These are phyloP conservation scores for Clitopilus hobsonii DNA, from an alignment of 768 basidiomycete genomes.

Conservation along the genomic window DNA sequence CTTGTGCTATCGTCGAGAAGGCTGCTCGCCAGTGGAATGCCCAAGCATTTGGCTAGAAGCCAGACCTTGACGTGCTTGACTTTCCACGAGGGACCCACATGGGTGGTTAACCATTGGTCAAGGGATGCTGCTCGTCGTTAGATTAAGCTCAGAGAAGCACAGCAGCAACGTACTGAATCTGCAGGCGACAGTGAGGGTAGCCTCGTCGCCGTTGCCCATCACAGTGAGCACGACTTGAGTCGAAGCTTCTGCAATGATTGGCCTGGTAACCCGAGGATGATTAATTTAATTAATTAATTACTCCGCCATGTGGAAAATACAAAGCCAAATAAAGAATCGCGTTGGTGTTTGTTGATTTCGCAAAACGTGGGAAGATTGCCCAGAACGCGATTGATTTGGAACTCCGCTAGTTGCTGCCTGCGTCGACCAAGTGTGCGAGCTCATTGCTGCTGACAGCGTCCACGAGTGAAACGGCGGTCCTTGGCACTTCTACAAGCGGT, in stretches of 20 bases:
- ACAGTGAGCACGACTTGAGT: not conserved
- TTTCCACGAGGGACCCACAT: constrained; percentile 56
- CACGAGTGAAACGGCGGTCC: not conserved
- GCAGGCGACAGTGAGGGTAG: constrained; percentile 42
- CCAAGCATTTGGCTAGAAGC: constrained; percentile 53
- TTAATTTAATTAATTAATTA: not conserved
- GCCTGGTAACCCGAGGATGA: not conserved
- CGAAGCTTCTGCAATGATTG: not conserved
- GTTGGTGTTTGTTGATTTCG: constrained; percentile 1
- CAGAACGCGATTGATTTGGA: not conserved
- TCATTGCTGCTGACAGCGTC: not conserved
- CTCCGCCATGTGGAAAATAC: not conserved
- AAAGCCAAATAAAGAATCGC: not conserved
- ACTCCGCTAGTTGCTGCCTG: not conserved
- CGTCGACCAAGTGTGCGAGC: not conserved
- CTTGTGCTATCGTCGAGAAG: not conserved
- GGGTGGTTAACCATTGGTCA: constrained; percentile 78
- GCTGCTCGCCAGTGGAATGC: constrained; percentile 23
- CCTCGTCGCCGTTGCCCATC: not conserved
- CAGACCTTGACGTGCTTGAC: constrained; percentile 59
- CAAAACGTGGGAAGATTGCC: not conserved
- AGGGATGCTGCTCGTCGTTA: constrained; percentile 45
- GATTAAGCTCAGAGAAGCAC: not conserved
- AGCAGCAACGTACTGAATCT: constrained; percentile 44
- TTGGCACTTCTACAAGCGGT: not conserved